Percentiles rank a stretch among this genome's conserved stretches.
phyloP scores from a whole-genome alignment of 495 filamentous ascomycete genomes.

The Penicillium flavigenum region DNA sequence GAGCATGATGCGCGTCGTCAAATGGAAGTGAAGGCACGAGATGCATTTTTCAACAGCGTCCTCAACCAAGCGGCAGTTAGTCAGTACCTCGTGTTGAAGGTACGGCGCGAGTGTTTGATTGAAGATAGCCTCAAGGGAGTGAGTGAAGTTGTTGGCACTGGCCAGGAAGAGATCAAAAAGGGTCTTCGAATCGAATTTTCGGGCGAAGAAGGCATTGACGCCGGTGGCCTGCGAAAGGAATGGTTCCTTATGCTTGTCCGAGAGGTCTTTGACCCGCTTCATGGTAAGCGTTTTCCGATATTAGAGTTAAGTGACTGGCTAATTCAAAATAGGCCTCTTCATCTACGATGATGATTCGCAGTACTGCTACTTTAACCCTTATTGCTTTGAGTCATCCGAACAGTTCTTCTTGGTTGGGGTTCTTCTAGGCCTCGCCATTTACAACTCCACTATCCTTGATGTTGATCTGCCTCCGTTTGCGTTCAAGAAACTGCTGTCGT shows the following conservation, averaged over 20 bases:
- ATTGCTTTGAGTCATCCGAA: constrained; percentile 88
- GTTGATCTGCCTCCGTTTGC: constrained; percentile 89
- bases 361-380: constrained; percentile 94
- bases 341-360: constrained; percentile 92
- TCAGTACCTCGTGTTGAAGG: constrained; percentile 75
- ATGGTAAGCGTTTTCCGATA: constrained; percentile 58
- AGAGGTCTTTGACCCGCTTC: constrained; percentile 88
- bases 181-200: constrained; percentile 82
- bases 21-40: constrained; percentile 86
- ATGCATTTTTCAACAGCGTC: constrained; percentile 90
- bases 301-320: constrained; percentile 12
- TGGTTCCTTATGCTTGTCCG: constrained; percentile 92
- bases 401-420: constrained; percentile 92
- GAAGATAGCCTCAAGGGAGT: constrained; percentile 87
- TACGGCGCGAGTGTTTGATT: constrained; percentile 84
- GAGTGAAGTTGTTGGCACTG: constrained; percentile 80
- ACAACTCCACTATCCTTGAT: constrained; percentile 95
- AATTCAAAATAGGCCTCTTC: constrained; percentile 66
- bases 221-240: constrained; percentile 88
- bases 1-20: constrained; percentile 88
- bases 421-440: constrained; percentile 86
- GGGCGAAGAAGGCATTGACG: constrained; percentile 91
- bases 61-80: constrained; percentile 69
- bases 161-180: constrained; percentile 90
- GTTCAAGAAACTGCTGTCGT: constrained; percentile 81